Base-by-base conservation (phyloP, 2,329 filamentous ascomycete species). In the Stagonosporopsis cucurbitacearum region DNA sequence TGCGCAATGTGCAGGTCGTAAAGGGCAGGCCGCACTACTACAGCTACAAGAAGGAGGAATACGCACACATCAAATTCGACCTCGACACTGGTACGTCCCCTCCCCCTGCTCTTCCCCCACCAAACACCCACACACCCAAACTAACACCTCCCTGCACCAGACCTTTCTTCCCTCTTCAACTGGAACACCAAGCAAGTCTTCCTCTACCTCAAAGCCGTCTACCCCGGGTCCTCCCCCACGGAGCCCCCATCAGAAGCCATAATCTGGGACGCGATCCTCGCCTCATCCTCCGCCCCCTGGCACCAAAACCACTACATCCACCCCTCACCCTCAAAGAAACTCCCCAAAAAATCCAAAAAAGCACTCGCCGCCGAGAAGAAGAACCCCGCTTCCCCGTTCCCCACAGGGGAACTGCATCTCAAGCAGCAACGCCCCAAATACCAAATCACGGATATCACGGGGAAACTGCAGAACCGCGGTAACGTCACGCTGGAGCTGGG, bases 101-200 rank as follows among this genome's bases (percentile, higher is more conserved):
- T 6, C 6, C 2, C 36, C 11, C 26, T n/a, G n/a, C n/a, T n/a
- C n/a, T n/a, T n/a, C 8, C 20, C 8, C 26, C 17, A 11, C 35
- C 11, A 19, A 17, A 8, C 5, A 20, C 1, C 20, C 20, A 11
- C 28, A 2, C 40, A 39, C 19, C 22, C 36, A 39, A 20, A 30
- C 33, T 11, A 3, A 20, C 19, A 2, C 17, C 9, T 19, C 8
- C 30, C 4, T 7, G 30, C 7, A 7, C 30, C 60, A 82, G 94
- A 99, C 79, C 85, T 99, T 58, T 89, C 87, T 58, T 89, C 89
- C 39, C 90, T 99, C 67, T 98, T 98, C 84, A 96, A 91, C 72
- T 99, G 94, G 95, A 99, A 99, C 83, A 99, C 96, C 19, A 99
- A 99, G 78, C 91, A 98, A 79, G 81, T 99, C 70, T 99, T 98